Conservation (phyloP, 257 asterid species). For the Craterostigma plantagineum region DNA sequence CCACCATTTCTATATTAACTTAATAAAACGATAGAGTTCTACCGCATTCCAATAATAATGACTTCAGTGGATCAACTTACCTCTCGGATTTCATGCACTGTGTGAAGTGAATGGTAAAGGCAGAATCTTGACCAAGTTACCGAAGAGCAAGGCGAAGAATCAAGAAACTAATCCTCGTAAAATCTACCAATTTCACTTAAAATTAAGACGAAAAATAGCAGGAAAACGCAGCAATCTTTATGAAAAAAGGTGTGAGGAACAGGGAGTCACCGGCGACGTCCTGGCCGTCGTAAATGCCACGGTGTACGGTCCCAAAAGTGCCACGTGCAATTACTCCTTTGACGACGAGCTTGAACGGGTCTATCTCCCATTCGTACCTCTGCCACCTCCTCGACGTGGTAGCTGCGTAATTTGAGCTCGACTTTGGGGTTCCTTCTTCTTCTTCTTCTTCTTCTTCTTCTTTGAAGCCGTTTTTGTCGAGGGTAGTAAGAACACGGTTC, state of each 20-base stretch:
- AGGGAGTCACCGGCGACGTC: conserved; percentile 55
- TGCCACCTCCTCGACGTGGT: not conserved
- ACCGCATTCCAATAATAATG: too few relatives aligned
- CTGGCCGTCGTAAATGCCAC: conserved; percentile 66
- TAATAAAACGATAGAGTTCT: too few relatives aligned
- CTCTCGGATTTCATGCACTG: too few relatives aligned
- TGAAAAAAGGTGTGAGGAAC: too few relatives aligned
- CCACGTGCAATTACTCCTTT: conserved; percentile 68
- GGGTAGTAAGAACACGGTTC: conserved; percentile 42
- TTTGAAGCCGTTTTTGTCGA: conserved; percentile 54
- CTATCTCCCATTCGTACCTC: conserved; percentile 83
- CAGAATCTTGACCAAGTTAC: too few relatives aligned
- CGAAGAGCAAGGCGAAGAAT: not conserved
- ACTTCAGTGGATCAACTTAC: too few relatives aligned
- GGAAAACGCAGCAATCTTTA: too few relatives aligned
- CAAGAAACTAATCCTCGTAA: conserved; percentile 12
- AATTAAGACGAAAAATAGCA: too few relatives aligned
- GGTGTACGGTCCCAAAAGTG: conserved; percentile 81
- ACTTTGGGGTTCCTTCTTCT: too few relatives aligned
- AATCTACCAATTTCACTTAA: too few relatives aligned
- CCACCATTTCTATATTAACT: too few relatives aligned
- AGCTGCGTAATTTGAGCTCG: too few relatives aligned
- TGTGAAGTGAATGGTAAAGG: not conserved
- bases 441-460: conserved; percentile 11
- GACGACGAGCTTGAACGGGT: conserved; percentile 48